Conservation (phyloP, 73 alveolate species). For the Tetrahymena malaccensis region DNA sequence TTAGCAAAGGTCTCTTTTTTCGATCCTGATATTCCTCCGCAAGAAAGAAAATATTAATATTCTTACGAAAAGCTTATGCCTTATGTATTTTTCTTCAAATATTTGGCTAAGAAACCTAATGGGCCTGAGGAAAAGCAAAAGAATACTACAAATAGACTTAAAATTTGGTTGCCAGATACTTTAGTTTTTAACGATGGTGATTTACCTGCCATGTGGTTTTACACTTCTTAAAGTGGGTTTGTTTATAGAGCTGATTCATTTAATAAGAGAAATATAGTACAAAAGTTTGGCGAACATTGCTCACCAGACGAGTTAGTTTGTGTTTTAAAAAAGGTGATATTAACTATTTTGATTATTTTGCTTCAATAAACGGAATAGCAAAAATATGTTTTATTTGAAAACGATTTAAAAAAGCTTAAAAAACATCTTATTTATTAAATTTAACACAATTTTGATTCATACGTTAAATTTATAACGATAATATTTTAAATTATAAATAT, state of each 20-base stretch:
- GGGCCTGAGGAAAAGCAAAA: slow-evolving; percentile 44
- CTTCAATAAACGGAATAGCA: too few species aligned
- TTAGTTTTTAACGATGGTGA: slow-evolving; percentile 84
- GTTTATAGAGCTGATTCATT: slow-evolving; percentile 86
- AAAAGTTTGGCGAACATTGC: slow-evolving; percentile 54
- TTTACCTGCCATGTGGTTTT: slow-evolving; percentile 84
- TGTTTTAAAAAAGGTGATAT: slow-evolving; percentile 44
- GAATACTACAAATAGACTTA: slow-evolving; percentile 54
- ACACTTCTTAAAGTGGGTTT: slow-evolving; percentile 86
- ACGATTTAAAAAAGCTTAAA: not conserved
- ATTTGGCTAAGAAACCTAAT: slow-evolving; percentile 28
- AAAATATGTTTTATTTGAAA: too few species aligned
- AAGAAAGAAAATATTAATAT: slow-evolving; percentile 8
- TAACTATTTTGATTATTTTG: not conserved
- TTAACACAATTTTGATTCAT: not conserved
- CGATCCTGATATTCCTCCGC: not conserved
- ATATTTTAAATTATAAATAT: not conserved
- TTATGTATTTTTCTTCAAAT: slow-evolving; percentile 27
- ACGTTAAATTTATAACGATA: not conserved
- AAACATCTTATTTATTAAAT: not conserved
- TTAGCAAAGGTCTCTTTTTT: slow-evolving; percentile 14
- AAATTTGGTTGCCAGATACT: slow-evolving; percentile 92
- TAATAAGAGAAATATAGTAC: slow-evolving; percentile 49
- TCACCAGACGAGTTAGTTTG: slow-evolving; percentile 64
- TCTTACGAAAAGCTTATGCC: slow-evolving; percentile 30